A percentile compares a stretch with the other conserved stretches of the same genome.
These are phyloP conservation scores for Talaromyces sp. DNA, from an alignment of 2,329 filamentous ascomycete genomes.

Conservation along the genomic window DNA sequence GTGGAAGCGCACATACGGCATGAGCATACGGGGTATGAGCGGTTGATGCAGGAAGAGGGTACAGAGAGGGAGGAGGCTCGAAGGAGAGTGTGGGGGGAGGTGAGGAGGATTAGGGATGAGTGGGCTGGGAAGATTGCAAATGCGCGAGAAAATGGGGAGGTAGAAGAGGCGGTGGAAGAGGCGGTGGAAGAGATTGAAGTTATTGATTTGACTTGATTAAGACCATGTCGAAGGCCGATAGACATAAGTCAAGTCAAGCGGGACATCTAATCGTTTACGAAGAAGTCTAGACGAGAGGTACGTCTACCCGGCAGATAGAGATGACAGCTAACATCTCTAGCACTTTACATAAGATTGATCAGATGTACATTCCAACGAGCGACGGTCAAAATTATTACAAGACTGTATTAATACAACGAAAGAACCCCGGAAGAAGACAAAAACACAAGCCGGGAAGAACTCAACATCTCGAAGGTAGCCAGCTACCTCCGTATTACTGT, in stretches of 20 bases:
- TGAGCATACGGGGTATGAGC: conserved; percentile 41
- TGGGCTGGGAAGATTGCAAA: conserved; percentile 24
- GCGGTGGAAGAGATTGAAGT: not conserved
- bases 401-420: conserved; percentile 9
- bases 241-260: no score
- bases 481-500: conserved; percentile 15
- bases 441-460: not conserved
- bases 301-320: not conserved
- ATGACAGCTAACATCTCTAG: not conserved
- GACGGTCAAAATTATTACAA: conserved; percentile 4
- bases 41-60: conserved; percentile 27
- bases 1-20: conserved; percentile 46
- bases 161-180: not conserved
- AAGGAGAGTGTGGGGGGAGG: conserved; percentile 29
- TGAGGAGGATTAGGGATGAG: conserved; percentile 28
- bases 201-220: not conserved
- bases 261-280: not conserved
- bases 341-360: not conserved
- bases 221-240: no score
- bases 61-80: conserved; percentile 29
- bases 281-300: not conserved
- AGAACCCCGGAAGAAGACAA: conserved; percentile 1
- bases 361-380: conserved; percentile 1
- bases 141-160: not conserved
- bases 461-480: conserved; percentile 15